Conservation (phyloP, 208 protist genomes). For the Leishmania arabica region DNA sequence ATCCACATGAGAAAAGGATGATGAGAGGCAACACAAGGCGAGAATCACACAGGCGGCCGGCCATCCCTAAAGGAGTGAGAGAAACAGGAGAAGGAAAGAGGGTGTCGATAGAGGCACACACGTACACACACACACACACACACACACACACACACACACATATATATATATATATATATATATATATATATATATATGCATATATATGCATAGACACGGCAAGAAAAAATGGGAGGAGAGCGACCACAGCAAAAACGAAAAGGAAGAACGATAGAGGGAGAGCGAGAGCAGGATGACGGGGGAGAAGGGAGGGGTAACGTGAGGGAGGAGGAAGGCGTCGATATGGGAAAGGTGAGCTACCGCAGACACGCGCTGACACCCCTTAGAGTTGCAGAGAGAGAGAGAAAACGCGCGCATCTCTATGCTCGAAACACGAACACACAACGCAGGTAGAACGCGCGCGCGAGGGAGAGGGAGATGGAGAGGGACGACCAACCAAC, state of each 20-base stretch:
- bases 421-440: no score
- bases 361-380: background rate
- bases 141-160: no score
- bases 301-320: background rate
- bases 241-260: no score
- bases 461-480: background rate
- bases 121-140: background rate
- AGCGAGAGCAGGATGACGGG: background rate
- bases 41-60: no score
- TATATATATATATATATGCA: background rate
- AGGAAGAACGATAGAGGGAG: background rate
- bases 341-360: background rate
- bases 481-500: background rate
- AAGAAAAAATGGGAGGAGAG: background rate
- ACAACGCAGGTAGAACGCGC: no score
- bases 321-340: background rate
- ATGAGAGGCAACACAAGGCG: background rate
- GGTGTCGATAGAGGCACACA: background rate
- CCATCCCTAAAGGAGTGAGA: background rate
- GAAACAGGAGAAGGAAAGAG: background rate
- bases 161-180: background rate
- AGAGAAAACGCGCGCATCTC: no score
- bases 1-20: background rate
- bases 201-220: no score
- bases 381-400: background rate